phyloP scores from a whole-genome alignment of 73 alveolate species.

The Uronychia setigera region DNA sequence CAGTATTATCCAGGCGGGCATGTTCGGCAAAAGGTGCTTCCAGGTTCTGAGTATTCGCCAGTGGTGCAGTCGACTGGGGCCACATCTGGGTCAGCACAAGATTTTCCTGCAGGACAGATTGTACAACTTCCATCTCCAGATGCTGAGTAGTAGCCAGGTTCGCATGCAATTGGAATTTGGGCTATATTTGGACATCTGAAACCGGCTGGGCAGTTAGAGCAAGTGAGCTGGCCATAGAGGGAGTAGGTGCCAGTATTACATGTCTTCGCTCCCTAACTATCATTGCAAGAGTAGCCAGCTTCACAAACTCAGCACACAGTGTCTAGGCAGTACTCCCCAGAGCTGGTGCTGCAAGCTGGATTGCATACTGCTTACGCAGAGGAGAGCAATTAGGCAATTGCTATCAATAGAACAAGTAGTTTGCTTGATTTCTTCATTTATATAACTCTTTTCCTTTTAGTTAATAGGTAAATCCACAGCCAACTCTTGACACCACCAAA shows the following conservation, averaged over 20 bases:
- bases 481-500: too few species aligned
- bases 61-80: conserved; percentile 13
- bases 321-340: too few species aligned
- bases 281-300: not conserved
- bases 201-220: not conserved
- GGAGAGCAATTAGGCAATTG: too few species aligned
- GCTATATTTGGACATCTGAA: not conserved
- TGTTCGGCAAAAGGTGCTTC: conserved; percentile 17
- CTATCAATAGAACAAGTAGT: too few species aligned
- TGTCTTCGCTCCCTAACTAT: not conserved
- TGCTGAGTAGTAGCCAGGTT: conserved; percentile 34
- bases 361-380: too few species aligned
- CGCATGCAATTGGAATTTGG: conserved; percentile 12
- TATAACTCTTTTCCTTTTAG: too few species aligned
- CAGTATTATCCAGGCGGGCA: conserved; percentile 76
- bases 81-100: not conserved
- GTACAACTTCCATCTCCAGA: conserved; percentile 37
- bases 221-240: not conserved
- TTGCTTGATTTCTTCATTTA: too few species aligned
- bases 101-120: conserved; percentile 58
- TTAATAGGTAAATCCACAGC: too few species aligned
- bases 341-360: too few species aligned
- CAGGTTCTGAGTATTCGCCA: conserved; percentile 50
- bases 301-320: too few species aligned
- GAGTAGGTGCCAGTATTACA: conserved; percentile 34